Base-by-base conservation (phyloP, 2,329 filamentous ascomycete genomes). In the Alternaria angustiovoidea region DNA sequence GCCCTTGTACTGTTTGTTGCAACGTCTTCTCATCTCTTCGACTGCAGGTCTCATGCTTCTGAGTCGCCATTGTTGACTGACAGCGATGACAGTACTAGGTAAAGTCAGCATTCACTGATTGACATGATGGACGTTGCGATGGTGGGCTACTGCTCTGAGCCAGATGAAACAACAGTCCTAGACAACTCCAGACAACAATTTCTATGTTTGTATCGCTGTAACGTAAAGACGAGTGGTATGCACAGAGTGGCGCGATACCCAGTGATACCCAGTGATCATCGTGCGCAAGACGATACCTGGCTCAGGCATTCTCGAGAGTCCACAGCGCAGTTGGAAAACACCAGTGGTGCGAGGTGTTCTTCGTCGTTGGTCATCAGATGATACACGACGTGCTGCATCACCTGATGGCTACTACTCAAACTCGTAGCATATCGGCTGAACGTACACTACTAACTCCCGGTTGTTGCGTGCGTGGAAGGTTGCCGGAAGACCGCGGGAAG, bases 1-100 rank as follows among this genome's bases (percentile, higher is more conserved):
- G 47, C 57, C 61, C 52, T 59, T 57, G 42, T 30, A 38, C 51
- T 44, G 48, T 49, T 69, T 67, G 43, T 66, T 56, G 53, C 59
- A 39, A 68, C 62, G 59, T 65, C 49, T 44, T 28, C 39, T 41
- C 38, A 47, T 43, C 26, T 16, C 54, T 34, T 57, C 28, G 3
- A 24, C 36, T 16, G 3, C 16, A 28, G 1, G 41, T 16, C 3
- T 22, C 16, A 41, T 48, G 52, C 7, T 14, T 26, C n/a, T 28
- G 30, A 54, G 2, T 20, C 14, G 30, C 1, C 2, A 24, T 4
- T 38, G 3, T 28, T 22, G 39, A 5, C 18, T 24, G 0, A 14
- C 16, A 22, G 12, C 26, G n/a, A n/a, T 14, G 20, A n/a, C 2
- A 11, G 20, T 32, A 32, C 30, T 26, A 26, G n/a, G 18, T 32